Evolutionary conservation across 73 alveolate species (phyloP).

Genomic region (Tetrahymena malaccensis): DNA sequence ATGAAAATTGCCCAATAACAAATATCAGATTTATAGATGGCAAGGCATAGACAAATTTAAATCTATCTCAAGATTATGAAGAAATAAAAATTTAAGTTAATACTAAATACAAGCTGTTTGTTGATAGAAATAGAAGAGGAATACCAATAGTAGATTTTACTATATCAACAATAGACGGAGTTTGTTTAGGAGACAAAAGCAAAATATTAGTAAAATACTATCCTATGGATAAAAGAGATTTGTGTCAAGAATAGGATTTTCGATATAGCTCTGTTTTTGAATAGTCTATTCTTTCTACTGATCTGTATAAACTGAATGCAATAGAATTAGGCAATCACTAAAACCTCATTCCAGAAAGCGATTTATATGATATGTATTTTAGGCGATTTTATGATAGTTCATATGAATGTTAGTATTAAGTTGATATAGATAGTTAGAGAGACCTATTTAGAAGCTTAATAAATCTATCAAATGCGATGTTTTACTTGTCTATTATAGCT

Average conservation of each 20-base stretch:
- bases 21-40: neutral
- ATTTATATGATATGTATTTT: neutral
- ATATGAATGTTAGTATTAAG: neutral
- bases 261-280: neutral
- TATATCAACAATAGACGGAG: neutral
- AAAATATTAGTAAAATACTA: neutral
- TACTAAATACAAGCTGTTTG: neutral
- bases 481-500: neutral
- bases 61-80: neutral
- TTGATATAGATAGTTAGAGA: neutral
- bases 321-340: neutral
- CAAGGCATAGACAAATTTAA: neutral
- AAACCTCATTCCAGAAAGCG: neutral
- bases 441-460: neutral
- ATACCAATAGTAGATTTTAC: neutral
- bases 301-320: neutral
- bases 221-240: neutral
- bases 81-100: neutral
- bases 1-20: neutral
- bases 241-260: neutral
- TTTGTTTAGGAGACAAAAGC: neutral
- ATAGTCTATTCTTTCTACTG: neutral
- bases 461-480: neutral
- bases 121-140: neutral
- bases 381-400: neutral